Percentiles rank a stretch among this genome's conserved stretches.
These are phyloP conservation scores for Chondrostereum purpureum DNA, from an alignment of 1,284 basidiomycete genomes.

Conservation along the genomic window DNA sequence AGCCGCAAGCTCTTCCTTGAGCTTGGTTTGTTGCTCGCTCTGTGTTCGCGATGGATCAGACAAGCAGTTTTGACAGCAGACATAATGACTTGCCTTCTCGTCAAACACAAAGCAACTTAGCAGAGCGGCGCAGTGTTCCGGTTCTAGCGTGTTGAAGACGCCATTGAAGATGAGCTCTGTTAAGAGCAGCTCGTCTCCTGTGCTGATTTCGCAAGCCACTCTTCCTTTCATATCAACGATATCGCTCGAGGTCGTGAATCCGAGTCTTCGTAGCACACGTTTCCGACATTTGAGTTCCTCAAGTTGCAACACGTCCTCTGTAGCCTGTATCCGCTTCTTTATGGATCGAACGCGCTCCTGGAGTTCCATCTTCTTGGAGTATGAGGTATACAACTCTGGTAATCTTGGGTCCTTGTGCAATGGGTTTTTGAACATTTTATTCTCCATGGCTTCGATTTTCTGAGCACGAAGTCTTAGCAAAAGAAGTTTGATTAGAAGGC, in stretches of 20 bases:
- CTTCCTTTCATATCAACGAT: conserved; percentile 98
- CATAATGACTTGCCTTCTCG: conserved; percentile 84
- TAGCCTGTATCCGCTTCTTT: conserved; percentile 82
- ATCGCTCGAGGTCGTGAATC: conserved; percentile 84
- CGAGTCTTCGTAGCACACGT: conserved; percentile 86
- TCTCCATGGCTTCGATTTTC: conserved; percentile 89
- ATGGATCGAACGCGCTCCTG: conserved; percentile 69
- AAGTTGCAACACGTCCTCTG: conserved; percentile 90
- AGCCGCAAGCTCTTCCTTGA: conserved; percentile 89
- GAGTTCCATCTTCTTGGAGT: conserved; percentile 70
- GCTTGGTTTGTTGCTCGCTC: conserved; percentile 83
- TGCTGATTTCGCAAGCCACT: conserved; percentile 97
- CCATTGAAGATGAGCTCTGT: conserved; percentile 99
- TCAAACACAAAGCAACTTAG: conserved; percentile 96
- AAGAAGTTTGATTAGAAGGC: neutral
- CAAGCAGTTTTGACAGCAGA: conserved; percentile 9
- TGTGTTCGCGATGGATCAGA: no score
- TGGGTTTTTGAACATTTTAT: conserved; percentile 70
- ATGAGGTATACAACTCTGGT: conserved; percentile 75
- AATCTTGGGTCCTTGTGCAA: conserved; percentile 73
- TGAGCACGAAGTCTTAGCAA: conserved; percentile 23
- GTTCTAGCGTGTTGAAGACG: conserved; percentile 84
- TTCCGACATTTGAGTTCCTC: conserved; percentile 97
- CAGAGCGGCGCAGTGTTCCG: conserved; percentile 90
- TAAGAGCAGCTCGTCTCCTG: conserved; percentile 92